Evolutionary conservation across 495 filamentous ascomycete genomes (phyloP), one percentile per base, ranked within the genome.

Genomic region (Annulohypoxylon nitens): DNA sequence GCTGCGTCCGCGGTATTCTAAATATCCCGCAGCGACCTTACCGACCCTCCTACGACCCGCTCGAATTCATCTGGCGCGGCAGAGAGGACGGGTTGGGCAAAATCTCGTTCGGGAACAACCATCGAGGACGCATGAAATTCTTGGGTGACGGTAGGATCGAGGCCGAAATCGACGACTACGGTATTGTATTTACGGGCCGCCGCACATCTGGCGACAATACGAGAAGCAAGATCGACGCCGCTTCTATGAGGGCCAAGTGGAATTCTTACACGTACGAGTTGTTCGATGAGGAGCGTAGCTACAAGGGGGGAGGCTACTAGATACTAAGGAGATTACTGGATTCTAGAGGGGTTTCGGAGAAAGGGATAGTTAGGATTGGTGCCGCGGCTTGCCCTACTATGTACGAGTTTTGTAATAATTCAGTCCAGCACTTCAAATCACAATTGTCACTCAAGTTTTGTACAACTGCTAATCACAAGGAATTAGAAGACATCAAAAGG

Each of bases 31-130:
- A 77, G n/a, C 76, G 80, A 1, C 81, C 81, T 1, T 78, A 60
- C 26, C 39, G 67, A 26, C 77, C 80, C 1, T 82, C 81, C 0
- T 3, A 33, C 2, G 57, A 74, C 0, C 4, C 1, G 0, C 3
- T 80, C 1, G 34, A 34, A 2, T 78, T 83, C 61, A 37, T 25
- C 8, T 82, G 80, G 81, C 79, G 80, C 8, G 80, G 76, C 0
- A 55, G 64, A 25, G 78, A 82, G 47, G 14, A 16, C 0, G 70
- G 78, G 2, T 0, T 20, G n/a, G 75, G 73, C 0, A 72, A 43
- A 2, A 61, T 70, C 2, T 45, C 61, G 3, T 64, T 71, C 11
- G 76, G 70, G 3, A 36, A 71, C 8, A 11, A 45, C 34, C 37
- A 78, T 7, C 33, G 48, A 2, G 79, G 78, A 6, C 77, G 45